Percentiles rank a stretch among this genome's conserved stretches.
These are phyloP conservation scores for Primulina eburnea DNA, from an alignment of 257 asterid genomes.

Conservation along the genomic window DNA sequence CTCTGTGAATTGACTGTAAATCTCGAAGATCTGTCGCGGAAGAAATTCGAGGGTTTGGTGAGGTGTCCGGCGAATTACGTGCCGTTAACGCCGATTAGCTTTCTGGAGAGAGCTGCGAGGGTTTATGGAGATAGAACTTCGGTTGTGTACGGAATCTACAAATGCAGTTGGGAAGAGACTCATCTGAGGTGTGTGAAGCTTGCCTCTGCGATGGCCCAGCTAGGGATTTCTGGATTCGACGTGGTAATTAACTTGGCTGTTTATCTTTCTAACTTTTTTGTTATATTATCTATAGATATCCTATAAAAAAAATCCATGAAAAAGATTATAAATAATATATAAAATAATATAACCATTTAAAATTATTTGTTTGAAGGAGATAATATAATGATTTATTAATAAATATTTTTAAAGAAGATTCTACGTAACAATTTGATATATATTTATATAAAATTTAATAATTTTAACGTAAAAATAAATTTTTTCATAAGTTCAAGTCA, in stretches of 20 bases:
- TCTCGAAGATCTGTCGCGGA: conserved; percentile 28
- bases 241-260: conserved; percentile 28
- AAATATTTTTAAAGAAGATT: too few relatives aligned
- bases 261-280: background rate
- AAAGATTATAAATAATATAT: too few relatives aligned
- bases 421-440: too few relatives aligned
- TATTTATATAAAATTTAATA: too few relatives aligned
- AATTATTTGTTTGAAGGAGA: too few relatives aligned
- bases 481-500: too few relatives aligned
- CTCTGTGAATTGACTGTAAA: conserved; percentile 16
- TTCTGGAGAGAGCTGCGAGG: conserved; percentile 49
- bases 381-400: too few relatives aligned
- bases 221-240: conserved; percentile 47
- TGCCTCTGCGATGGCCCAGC: conserved; percentile 44
- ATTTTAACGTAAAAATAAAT: too few relatives aligned
- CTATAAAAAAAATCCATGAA: too few relatives aligned
- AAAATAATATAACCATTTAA: too few relatives aligned
- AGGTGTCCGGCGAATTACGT: conserved; percentile 41
- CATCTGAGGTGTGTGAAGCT: conserved; percentile 39
- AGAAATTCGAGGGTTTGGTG: conserved; percentile 41
- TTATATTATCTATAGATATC: too few relatives aligned
- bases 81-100: conserved; percentile 48
- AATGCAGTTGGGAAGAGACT: conserved; percentile 46
- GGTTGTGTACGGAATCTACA: conserved; percentile 40
- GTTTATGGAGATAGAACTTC: conserved; percentile 49